Evolutionary conservation across 371 early-diverging fungal species (phyloP).

Genomic region (Mortierella sp.): DNA sequence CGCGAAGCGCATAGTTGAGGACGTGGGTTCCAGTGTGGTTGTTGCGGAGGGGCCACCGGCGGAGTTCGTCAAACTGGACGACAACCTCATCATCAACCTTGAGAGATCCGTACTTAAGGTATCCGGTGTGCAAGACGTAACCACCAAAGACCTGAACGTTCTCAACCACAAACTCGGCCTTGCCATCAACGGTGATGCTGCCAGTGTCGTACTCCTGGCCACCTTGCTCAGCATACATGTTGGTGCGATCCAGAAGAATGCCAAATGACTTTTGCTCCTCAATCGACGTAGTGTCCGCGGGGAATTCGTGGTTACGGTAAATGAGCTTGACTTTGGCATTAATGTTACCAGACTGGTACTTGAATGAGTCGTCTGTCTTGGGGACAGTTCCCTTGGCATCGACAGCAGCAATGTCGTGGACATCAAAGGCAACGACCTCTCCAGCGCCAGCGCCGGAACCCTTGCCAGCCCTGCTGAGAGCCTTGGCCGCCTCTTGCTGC

Average conservation of each 20-base stretch:
- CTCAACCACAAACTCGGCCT: constrained; percentile 92
- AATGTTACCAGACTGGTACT: constrained; percentile 82
- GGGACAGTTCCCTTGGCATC: constrained; percentile 79
- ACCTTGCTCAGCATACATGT: constrained; percentile 99
- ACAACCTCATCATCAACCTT: constrained; percentile 77
- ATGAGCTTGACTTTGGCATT: constrained; percentile 80
- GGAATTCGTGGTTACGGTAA: constrained; percentile 69
- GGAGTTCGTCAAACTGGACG: constrained; percentile 87
- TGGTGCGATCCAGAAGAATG: constrained; percentile 96
- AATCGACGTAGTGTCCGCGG: constrained; percentile 57
- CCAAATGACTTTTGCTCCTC: constrained; percentile 76
- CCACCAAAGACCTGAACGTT: constrained; percentile 97
- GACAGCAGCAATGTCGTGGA: constrained; percentile 91
- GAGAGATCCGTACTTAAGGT: constrained; percentile 88
- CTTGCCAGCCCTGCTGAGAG: constrained; percentile 78
- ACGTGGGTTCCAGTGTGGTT: constrained; percentile 99
- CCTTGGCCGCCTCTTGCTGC: constrained; percentile 89
- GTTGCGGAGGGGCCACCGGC: constrained; percentile 91
- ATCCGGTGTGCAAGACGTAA: constrained; percentile 97
- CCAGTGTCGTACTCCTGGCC: constrained; percentile 99
- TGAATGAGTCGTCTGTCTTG: constrained; percentile 91
- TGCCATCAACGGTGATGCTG: constrained; percentile 83
- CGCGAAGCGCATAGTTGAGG: constrained; percentile 95
- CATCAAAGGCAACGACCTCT: constrained; percentile 83
- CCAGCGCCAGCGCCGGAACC: constrained; percentile 66